Base-by-base conservation (phyloP, 768 basidiomycete species). In the Suillus decipiens region DNA sequence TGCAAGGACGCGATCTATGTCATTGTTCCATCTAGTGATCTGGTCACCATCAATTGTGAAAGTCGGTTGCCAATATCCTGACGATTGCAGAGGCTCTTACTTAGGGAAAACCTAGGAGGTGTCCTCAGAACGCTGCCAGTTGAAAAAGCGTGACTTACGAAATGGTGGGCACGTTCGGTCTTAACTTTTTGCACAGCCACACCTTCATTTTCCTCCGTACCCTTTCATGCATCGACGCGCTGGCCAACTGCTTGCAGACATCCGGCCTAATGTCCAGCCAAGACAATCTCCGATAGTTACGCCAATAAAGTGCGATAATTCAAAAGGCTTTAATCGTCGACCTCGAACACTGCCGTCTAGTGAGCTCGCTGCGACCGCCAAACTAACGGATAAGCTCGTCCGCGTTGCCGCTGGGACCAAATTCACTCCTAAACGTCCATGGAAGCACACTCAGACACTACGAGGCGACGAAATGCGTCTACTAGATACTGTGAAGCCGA, bases 391-490 rank as follows among this genome's bases (percentile, higher is more conserved):
- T n/a, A 69, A 72, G 31, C 69, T 82, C 62, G 68, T 82, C 57
- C 70, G 77, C 19, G 75, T 70, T 45, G 73, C 73, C 48, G 70
- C 75, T 51, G 70, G 70, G 60, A 72, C 72, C 43, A 60, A 39
- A 31, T 33, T 71, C 24, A 41, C 67, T 19, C 67, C 72, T 37
- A 63, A 70, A 12, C 66, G 64, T 1, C 74, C 71, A n/a, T 84
- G 81, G 81, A 75, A 68, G 51, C 72, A 76, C 59, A 77, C 69
- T 6, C 70, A 64, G 41, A 72, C 72, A 6, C 61, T 78, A 45
- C 77, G 81, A 34, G 80, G 79, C 28, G 69, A 73, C 28, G 81
- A 81, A 63, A 80, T 74, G 61, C 76, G 78, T 31, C 72, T 80
- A n/a, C 65, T 70, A 58, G 67, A 61, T 17, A 66, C 64, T 22